phyloP scores from a whole-genome alignment of 805 yeast species.

The Cyberlindnera lachancei region DNA sequence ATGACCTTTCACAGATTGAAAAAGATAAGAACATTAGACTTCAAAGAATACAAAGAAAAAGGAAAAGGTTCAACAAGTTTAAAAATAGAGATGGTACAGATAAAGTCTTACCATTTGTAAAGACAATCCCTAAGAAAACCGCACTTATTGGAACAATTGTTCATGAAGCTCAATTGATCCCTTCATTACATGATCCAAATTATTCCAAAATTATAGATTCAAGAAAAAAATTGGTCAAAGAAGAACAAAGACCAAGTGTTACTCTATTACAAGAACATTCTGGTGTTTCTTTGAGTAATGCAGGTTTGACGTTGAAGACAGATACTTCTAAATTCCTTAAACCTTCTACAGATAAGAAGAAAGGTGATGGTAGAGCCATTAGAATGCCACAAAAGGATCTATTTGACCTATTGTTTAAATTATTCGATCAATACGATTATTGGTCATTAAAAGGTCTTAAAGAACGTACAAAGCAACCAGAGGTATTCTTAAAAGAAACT shows the following conservation, averaged over 20 bases:
- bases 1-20: constrained; percentile 7
- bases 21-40: constrained; percentile 10
- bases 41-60: constrained; percentile 20
- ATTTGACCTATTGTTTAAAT: constrained; percentile 76
- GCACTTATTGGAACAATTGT: constrained; percentile 78
- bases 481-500: constrained; percentile 83
- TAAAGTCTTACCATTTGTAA: constrained; percentile 69
- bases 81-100: constrained; percentile 29
- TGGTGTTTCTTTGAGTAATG: constrained; percentile 81
- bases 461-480: constrained; percentile 94
- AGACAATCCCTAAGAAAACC: constrained; percentile 84
- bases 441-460: constrained; percentile 94
- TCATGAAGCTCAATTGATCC: constrained; percentile 87
- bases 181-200: constrained; percentile 65
- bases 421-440: constrained; percentile 92
- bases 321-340: constrained; percentile 65
- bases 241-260: constrained; percentile 49
- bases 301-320: constrained; percentile 75
- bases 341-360: constrained; percentile 37
- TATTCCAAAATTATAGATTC: constrained; percentile 56
- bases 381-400: constrained; percentile 91
- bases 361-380: constrained; percentile 75
- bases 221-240: constrained; percentile 40
- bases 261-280: constrained; percentile 73
- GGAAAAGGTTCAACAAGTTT: constrained; percentile 30